phyloP scores from a whole-genome alignment of 1,284 basidiomycete genomes.

The Phaffia rhodozyma region DNA sequence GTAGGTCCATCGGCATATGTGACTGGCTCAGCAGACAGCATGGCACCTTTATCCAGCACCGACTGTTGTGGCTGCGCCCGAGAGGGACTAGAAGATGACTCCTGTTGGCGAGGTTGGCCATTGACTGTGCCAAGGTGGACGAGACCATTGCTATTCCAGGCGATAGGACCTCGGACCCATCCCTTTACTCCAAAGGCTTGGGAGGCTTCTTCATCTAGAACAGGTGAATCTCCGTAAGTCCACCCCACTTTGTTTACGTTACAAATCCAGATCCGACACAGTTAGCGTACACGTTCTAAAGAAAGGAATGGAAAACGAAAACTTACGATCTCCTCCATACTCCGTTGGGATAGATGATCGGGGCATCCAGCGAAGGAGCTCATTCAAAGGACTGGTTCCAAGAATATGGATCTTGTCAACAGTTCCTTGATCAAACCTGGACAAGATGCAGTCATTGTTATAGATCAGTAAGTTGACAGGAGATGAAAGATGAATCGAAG shows the following conservation, averaged over 20 bases:
- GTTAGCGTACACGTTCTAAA: no score
- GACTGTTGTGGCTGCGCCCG: background rate
- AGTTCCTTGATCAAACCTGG: constrained; percentile 17
- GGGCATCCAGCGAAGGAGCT: constrained; percentile 13
- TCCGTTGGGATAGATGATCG: constrained; percentile 10
- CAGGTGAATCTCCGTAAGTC: constrained; percentile 14
- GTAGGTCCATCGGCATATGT: background rate
- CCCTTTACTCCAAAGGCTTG: constrained; percentile 1
- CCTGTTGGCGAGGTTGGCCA: background rate
- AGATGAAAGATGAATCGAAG: background rate
- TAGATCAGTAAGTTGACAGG: background rate
- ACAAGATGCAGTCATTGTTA: background rate
- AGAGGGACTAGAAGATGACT: background rate
- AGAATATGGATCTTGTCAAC: constrained; percentile 19
- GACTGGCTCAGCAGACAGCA: background rate
- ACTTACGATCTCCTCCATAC: constrained; percentile 13
- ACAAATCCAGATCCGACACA: no score
- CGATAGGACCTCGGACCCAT: constrained; percentile 7
- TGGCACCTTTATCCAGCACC: background rate
- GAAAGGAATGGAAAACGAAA: no score
- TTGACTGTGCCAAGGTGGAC: background rate
- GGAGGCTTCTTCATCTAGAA: constrained; percentile 6
- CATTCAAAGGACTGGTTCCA: background rate
- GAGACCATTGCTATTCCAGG: constrained; percentile 7
- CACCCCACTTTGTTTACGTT: constrained; percentile 1